phyloP scores from a whole-genome alignment of 225 moss, liverwort and hornwort species.

The Polytrichum formosum region DNA sequence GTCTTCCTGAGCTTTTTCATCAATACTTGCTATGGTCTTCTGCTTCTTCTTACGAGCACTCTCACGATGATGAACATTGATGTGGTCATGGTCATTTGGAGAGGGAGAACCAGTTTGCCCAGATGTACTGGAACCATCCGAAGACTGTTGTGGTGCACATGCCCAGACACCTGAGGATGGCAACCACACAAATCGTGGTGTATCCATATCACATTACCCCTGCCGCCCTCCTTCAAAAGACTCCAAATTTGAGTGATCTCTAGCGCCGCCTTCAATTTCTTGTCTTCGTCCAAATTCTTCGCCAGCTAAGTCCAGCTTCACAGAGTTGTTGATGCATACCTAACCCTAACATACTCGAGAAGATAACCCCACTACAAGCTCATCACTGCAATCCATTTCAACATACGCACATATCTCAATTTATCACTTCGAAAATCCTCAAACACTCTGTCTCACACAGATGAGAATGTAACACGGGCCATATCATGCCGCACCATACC shows the following conservation, averaged over 20 bases:
- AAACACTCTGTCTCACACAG: no score
- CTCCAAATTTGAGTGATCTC: neutral
- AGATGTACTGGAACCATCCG: constrained; percentile 2
- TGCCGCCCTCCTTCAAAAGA: neutral
- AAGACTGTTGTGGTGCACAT: constrained; percentile 17
- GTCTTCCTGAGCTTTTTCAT: neutral
- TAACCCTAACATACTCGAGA: neutral
- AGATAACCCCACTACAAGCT: neutral
- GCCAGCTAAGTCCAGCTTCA: no score
- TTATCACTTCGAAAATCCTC: no score
- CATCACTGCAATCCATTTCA: no score
- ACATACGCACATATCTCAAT: no score
- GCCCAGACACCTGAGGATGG: constrained; percentile 51
- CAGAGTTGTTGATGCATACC: neutral
- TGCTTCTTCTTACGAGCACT: neutral
- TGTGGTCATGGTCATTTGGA: neutral
- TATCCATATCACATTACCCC: constrained; percentile 18
- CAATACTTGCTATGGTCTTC: neutral
- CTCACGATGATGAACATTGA: neutral
- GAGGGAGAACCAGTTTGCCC: neutral
- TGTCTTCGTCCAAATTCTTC: no score
- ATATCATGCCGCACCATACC: no score
- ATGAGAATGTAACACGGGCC: no score
- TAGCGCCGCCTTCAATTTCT: neutral
- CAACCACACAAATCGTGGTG: constrained; percentile 47